A percentile compares a stretch with the other conserved stretches of the same genome.
Conservation (phyloP, 495 filamentous ascomycete genomes). For the Hypoxylon fuscum region DNA sequence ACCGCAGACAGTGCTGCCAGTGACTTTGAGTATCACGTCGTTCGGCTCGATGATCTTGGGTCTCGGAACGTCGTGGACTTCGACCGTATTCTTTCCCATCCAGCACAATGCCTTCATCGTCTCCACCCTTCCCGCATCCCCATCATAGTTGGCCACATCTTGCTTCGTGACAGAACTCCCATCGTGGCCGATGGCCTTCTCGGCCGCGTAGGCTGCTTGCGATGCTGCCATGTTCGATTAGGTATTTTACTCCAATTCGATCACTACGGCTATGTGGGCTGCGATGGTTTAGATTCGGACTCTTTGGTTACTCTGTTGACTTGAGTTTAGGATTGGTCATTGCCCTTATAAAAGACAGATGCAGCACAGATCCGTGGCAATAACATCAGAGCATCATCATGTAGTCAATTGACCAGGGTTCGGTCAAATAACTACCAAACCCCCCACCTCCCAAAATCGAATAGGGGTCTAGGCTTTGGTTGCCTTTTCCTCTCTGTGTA, state of each 20-base stretch:
- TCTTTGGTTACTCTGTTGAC: not conserved
- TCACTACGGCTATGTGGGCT: too few relatives aligned
- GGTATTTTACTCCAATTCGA: too few relatives aligned
- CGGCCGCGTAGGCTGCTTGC: conserved; percentile 71
- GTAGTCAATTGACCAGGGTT: conserved; percentile 10
- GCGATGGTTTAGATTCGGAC: too few relatives aligned
- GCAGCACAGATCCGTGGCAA: not conserved
- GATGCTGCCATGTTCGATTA: conserved; percentile 60
- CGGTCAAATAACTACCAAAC: not conserved
- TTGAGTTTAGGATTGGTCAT: not conserved
- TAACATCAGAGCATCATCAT: conserved; percentile 33
- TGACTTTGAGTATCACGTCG: conserved; percentile 87
- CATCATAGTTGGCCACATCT: conserved; percentile 61
- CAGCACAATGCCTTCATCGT: conserved; percentile 79
- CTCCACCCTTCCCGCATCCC: conserved; percentile 56
- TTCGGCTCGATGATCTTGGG: conserved; percentile 74
- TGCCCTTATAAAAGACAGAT: conserved; percentile 8
- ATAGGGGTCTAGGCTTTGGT: not conserved
- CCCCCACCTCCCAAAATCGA: not conserved
- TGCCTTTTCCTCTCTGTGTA: conserved; percentile 5
- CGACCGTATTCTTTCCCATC: conserved; percentile 74
- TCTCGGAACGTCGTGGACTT: conserved; percentile 69
- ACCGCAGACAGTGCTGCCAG: conserved; percentile 87
- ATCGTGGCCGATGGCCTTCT: conserved; percentile 72
- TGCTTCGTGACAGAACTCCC: conserved; percentile 64